A percentile compares a stretch with the other conserved stretches of the same genome.
Conservation (phyloP, 2,329 filamentous ascomycete species). For the Paecilomyces sp. region DNA sequence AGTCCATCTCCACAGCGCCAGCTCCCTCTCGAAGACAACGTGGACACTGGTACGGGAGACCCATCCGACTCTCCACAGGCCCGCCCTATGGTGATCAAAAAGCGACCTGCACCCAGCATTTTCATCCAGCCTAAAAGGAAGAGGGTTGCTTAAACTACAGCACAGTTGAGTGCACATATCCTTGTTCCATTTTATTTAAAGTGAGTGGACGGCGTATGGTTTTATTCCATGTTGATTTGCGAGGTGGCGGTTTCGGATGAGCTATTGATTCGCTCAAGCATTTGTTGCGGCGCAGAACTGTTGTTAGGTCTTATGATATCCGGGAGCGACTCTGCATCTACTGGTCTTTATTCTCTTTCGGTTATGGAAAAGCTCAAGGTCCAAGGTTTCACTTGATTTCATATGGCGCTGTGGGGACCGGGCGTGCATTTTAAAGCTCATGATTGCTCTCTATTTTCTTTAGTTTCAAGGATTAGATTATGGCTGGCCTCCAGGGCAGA, state of each 20-base stretch:
- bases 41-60: conserved; percentile 1
- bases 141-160: not conserved
- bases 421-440: not conserved
- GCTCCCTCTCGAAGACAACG: not conserved
- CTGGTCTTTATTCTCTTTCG: not conserved
- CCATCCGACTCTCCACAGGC: conserved; percentile 7
- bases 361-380: not conserved
- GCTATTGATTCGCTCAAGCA: not conserved
- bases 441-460: not conserved
- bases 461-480: not conserved
- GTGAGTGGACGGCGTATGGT: not conserved
- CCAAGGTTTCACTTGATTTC: not conserved
- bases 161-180: not conserved
- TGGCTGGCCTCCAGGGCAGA: not conserved
- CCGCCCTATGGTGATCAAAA: conserved; percentile 17
- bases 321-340: not conserved
- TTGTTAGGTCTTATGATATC: not conserved
- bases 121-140: conserved; percentile 14
- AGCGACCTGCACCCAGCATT: conserved; percentile 20
- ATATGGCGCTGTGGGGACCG: not conserved
- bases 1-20: not conserved
- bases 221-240: not conserved
- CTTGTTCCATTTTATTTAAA: not conserved
- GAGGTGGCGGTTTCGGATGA: not conserved
- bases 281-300: not conserved